Evolutionary conservation across 371 early-diverging fungal species (phyloP).

Genomic region (Actinomucor elegans): DNA sequence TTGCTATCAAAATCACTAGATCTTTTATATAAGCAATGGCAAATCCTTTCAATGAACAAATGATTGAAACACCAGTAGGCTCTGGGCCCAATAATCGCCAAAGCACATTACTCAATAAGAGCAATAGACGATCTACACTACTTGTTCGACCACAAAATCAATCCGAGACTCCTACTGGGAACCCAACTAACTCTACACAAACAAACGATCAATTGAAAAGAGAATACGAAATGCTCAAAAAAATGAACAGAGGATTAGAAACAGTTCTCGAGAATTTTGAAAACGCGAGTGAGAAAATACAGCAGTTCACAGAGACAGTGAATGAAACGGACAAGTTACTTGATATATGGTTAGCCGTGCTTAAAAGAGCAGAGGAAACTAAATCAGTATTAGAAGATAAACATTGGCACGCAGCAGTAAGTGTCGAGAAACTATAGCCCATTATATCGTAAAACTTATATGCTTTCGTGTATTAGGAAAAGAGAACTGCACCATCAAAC

Average conservation of each 20-base stretch:
- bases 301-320: conserved; percentile 32
- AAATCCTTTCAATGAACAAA: no score
- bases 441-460: no score
- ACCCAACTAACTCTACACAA: conserved; percentile 32
- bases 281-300: conserved; percentile 15
- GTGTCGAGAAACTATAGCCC: no score
- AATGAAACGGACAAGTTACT: conserved; percentile 37
- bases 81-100: conserved; percentile 1
- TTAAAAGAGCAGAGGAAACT: conserved; percentile 38
- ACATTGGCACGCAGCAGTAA: conserved; percentile 19
- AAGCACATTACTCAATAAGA: background rate
- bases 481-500: no score
- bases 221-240: conserved; percentile 30
- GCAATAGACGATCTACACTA: conserved; percentile 13
- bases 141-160: background rate
- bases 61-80: background rate
- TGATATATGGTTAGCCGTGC: conserved; percentile 35
- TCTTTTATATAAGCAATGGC: no score
- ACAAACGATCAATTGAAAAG: conserved; percentile 26
- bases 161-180: conserved; percentile 20
- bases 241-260: conserved; percentile 29
- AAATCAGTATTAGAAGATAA: conserved; percentile 36
- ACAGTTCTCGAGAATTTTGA: conserved; percentile 23
- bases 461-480: no score
- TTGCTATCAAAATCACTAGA: no score